Base-by-base conservation (phyloP, 192 early-diverging fungal species). In the Cetraspora pellucida region DNA sequence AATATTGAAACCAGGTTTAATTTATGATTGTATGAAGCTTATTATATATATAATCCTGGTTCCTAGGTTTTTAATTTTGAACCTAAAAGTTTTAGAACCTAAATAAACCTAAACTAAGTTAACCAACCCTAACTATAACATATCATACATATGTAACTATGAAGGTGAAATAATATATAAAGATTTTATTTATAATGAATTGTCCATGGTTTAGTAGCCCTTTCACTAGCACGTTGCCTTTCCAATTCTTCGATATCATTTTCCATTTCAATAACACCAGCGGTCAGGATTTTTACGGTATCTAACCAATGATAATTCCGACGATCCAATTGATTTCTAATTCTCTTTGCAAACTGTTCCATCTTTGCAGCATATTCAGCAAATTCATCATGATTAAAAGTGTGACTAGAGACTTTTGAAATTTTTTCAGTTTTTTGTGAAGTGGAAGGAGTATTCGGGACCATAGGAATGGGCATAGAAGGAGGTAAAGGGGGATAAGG, bases 261-360 rank as follows among this genome's bases (percentile, higher is more conserved):
- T 28, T 74, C 73, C 73, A 74, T 74, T 46, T 74, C 58, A 47
- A 74, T 74, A 25, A 74, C 59, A 28, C 73, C 58, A 16, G 44
- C 59, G 10, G 73, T 74, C 55, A 74, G 19, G 43, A 59, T 52
- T 50, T 63, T 74, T 17, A 74, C 73, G n/a, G 73, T 63, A 59
- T 74, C 73, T 21, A 74, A 74, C 73, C 73, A 74, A n/a, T 61
- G 13, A 45, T 74, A 74, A 74, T 74, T 74, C 37, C 73, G 47
- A 25, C 46, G 59, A 31, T 74, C 73, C 23, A 74, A 74, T 63
- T 74, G 73, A 74, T 43, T 63, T 47, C 45, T 74, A 16, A 60
- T 43, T 47, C 73, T 59, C 13, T 74, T 74, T n/a, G 73, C 21
- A 61, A 74, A 74, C 61, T 74, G 57, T 37, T 74, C 73, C 23